Evolutionary conservation across 495 filamentous ascomycete species (phyloP), one percentile per base, ranked within the genome.

Genomic region (Ramalina intermedia): DNA sequence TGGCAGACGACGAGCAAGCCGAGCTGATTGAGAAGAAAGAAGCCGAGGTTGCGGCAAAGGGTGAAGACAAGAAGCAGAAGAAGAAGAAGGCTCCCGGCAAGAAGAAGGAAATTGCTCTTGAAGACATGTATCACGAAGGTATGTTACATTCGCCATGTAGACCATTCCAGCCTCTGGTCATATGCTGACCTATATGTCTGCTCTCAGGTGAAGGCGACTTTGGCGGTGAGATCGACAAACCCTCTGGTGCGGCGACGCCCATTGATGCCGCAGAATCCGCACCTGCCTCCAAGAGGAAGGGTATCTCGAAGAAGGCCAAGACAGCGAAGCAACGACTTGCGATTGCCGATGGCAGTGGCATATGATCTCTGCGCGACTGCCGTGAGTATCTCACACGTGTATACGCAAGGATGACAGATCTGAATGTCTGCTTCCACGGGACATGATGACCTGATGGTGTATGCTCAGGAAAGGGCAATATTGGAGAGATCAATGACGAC

Each of bases 101-200:
- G 38, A 84, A 81, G 65, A 88, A 87, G 69, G 78, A 80, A 46
- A 73, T 89, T 47, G 90, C 81, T 58, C 65, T 96, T 68, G 89
- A 96, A 66, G 89, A 95, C 61, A 86, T 96, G 87, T 96, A 96
- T 69, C 89, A 96, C 66, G 89, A 96, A 75, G 89, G 89, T 94
- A 68, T 72, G 82, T 69, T 35, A 23, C 40, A 17, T 29, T 41
- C 18, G 7, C 3, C 35, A 3, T 27, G 3, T 24, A 41, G 16
- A 17, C 21, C 11, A 11, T 23, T 27, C 12, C 13, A 38, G 33
- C 17, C 21, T 21, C 37, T 40, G 1, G 6, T 52, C 24, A 13
- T 37, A 35, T 27, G 11, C 54, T 23, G 36, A 29, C 52, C 47
- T 17, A 52, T 17, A 52, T 40, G 3, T 26, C 17, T n/a, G 58